Conservation (phyloP, 805 yeast species). For the Candida arabinofermentans region DNA sequence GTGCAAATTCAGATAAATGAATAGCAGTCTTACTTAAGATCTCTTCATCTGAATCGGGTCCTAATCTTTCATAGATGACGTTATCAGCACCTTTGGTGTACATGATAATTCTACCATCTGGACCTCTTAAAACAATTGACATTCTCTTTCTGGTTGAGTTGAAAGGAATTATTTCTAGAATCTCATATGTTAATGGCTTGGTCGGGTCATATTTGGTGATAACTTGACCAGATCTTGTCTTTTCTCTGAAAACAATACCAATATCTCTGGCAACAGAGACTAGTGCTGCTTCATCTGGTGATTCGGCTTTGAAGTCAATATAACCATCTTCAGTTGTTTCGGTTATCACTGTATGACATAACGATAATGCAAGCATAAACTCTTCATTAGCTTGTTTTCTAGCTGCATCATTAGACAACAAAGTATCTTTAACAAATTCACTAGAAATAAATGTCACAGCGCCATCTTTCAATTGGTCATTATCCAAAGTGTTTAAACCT, state of each 20-base stretch:
- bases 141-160: conserved; percentile 72
- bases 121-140: conserved; percentile 61
- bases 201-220: conserved; percentile 45
- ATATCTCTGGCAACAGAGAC: conserved; percentile 74
- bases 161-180: conserved; percentile 58
- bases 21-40: conserved; percentile 54
- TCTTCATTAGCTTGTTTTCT: conserved; percentile 49
- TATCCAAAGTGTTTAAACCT: conserved; percentile 33
- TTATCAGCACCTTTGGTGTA: conserved; percentile 75
- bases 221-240: conserved; percentile 44
- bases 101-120: conserved; percentile 39
- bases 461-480: conserved; percentile 48
- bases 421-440: conserved; percentile 50
- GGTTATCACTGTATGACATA: conserved; percentile 74
- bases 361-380: conserved; percentile 62
- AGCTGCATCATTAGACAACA: conserved; percentile 31
- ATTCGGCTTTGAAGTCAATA: conserved; percentile 66
- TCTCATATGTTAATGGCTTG: conserved; percentile 37
- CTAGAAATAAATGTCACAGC: conserved; percentile 60
- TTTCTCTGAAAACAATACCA: conserved; percentile 59
- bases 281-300: conserved; percentile 80
- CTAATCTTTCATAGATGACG: conserved; percentile 51
- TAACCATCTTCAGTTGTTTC: conserved; percentile 41
- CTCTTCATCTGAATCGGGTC: conserved; percentile 32
- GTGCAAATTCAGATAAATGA: conserved; percentile 65